Evolutionary conservation across 1,284 basidiomycete species (phyloP).

Genomic region (Coniferiporia sulphurascens): DNA sequence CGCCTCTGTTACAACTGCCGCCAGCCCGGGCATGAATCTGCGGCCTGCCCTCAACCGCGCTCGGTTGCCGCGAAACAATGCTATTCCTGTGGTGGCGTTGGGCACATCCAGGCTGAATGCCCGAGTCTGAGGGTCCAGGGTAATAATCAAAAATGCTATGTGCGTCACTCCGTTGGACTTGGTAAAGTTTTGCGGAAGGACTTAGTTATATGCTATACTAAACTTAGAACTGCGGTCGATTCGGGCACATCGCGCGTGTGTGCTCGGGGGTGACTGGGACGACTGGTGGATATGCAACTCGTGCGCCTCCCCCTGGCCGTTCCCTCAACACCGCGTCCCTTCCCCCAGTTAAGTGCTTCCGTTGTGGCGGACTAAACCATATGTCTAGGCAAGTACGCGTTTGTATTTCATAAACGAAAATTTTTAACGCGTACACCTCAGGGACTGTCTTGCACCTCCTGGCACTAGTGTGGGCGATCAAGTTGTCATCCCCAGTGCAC

Average conservation of each 20-base stretch:
- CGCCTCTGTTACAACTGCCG: constrained; percentile 91
- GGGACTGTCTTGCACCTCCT: constrained; percentile 75
- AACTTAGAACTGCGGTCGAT: constrained; percentile 67
- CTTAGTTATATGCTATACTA: constrained; percentile 15
- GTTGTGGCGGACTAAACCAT: constrained; percentile 79
- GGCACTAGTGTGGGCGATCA: constrained; percentile 46
- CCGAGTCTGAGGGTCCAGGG: constrained; percentile 71
- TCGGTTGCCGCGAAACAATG: constrained; percentile 75
- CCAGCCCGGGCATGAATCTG: constrained; percentile 86
- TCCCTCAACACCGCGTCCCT: constrained; percentile 65
- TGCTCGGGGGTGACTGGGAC: constrained; percentile 51
- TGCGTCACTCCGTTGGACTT: constrained; percentile 33
- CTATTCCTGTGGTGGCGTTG: constrained; percentile 74
- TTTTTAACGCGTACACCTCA: neutral
- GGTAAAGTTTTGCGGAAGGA: constrained; percentile 7
- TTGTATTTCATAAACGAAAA: neutral
- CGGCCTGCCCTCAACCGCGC: constrained; percentile 80
- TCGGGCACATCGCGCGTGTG: constrained; percentile 73
- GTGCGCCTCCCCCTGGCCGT: constrained; percentile 67
- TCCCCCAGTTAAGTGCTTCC: constrained; percentile 78
- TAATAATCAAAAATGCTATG: constrained; percentile 78
- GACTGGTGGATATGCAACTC: constrained; percentile 50
- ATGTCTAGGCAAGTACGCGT: constrained; percentile 56
- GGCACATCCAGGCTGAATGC: constrained; percentile 79
- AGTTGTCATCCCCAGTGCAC: constrained; percentile 34